These are phyloP conservation scores for Candida golubevii DNA, from an alignment of 805 yeast species.

Conservation along the genomic window DNA sequence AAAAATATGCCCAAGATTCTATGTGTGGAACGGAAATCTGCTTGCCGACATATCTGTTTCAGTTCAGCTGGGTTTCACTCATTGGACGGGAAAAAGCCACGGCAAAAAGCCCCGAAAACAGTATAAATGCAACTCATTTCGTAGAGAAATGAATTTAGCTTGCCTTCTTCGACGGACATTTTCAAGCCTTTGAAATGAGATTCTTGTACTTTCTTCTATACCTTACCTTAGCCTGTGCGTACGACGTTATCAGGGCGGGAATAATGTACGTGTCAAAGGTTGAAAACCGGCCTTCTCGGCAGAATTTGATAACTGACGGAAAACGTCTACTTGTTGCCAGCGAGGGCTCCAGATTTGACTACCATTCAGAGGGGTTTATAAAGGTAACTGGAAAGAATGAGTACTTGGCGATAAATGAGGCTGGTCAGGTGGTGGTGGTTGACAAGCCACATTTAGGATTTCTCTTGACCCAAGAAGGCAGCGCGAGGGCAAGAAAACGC, in stretches of 20 bases:
- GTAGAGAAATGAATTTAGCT: too few relatives aligned
- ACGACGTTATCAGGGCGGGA: conserved; percentile 3
- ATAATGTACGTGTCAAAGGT: conserved; percentile 3
- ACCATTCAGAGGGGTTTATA: background rate
- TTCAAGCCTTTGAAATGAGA: background rate
- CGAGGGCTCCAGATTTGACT: conserved; percentile 6
- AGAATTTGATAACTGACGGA: background rate
- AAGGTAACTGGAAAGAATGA: conserved; percentile 1
- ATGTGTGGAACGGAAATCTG: too few relatives aligned
- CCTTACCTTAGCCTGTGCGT: background rate
- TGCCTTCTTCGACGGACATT: too few relatives aligned
- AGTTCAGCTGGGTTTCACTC: too few relatives aligned
- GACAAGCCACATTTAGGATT: conserved; percentile 1
- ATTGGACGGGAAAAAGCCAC: too few relatives aligned
- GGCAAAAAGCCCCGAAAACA: too few relatives aligned
- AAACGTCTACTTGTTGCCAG: background rate
- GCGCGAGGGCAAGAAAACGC: background rate
- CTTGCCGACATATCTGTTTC: too few relatives aligned
- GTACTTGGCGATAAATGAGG: background rate
- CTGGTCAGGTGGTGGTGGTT: background rate
- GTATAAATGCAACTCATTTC: too few relatives aligned
- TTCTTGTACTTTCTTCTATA: background rate
- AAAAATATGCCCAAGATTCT: too few relatives aligned
- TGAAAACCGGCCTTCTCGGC: background rate
- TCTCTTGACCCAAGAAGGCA: background rate